Conservation (phyloP, 2,329 filamentous ascomycete genomes). For the Zalaria obscura region DNA sequence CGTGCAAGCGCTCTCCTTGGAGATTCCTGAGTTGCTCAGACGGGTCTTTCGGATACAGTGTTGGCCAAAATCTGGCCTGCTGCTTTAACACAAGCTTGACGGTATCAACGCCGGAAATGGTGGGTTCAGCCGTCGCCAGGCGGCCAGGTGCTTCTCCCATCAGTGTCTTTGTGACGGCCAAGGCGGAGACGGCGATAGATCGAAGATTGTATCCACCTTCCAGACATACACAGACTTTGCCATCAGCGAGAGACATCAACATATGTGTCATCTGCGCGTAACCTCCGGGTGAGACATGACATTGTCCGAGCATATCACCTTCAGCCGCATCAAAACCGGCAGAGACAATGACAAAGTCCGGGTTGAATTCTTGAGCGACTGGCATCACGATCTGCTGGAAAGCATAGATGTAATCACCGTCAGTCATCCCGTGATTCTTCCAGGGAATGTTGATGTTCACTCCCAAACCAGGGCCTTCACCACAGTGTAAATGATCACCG, state of each 20-base stretch:
- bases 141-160: conserved; percentile 85
- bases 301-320: conserved; percentile 83
- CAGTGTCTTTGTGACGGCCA: conserved; percentile 79
- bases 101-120: conserved; percentile 38
- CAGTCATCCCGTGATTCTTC: conserved; percentile 66
- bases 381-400: conserved; percentile 97
- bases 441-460: conserved; percentile 58
- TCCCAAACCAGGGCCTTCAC: conserved; percentile 41
- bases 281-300: conserved; percentile 78
- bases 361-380: conserved; percentile 82
- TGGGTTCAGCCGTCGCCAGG: conserved; percentile 32
- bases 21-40: conserved; percentile 16
- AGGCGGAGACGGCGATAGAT: conserved; percentile 82
- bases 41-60: conserved; percentile 55
- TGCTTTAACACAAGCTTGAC: conserved; percentile 43
- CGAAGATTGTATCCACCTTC: conserved; percentile 92
- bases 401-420: conserved; percentile 91
- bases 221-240: conserved; percentile 81
- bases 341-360: conserved; percentile 87
- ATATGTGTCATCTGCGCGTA: conserved; percentile 99
- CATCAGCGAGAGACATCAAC: conserved; percentile 86
- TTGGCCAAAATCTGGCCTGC: conserved; percentile 67
- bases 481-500: conserved; percentile 46
- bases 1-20: conserved; percentile 54
- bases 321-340: conserved; percentile 93